phyloP scores from a whole-genome alignment of 345 rosid species.

The Ceriops decandra region DNA sequence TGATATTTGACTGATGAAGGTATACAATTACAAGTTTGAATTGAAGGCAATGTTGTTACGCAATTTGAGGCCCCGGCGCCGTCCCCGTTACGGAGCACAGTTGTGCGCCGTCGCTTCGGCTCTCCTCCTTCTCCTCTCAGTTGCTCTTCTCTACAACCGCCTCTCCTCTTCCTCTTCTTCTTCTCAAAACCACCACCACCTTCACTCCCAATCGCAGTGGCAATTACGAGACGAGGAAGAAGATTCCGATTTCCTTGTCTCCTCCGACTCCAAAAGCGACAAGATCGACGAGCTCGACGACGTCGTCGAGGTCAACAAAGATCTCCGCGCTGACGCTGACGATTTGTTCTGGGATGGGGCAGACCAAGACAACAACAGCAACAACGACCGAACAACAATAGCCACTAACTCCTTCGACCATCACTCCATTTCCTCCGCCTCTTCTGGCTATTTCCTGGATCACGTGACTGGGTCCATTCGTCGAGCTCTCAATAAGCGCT shows the following conservation, averaged over 20 bases:
- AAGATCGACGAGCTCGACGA: conserved; percentile 89
- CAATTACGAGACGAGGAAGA: neutral
- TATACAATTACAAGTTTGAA: too few species aligned
- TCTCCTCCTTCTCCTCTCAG: conserved; percentile 75
- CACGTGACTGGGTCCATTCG: conserved; percentile 60
- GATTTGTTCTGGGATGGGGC: conserved; percentile 37
- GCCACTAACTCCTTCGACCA: too few species aligned
- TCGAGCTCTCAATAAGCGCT: conserved; percentile 53
- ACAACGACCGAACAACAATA: conserved; percentile 2
- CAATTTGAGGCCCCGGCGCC: conserved; percentile 67
- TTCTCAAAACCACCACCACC: conserved; percentile 18
- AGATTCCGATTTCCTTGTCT: conserved; percentile 26
- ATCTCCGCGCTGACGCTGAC: conserved; percentile 28
- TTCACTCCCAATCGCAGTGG: conserved; percentile 15
- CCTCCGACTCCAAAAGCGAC: conserved; percentile 48
- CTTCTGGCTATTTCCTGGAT: conserved; percentile 68
- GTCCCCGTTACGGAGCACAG: conserved; percentile 70
- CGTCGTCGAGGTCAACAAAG: conserved; percentile 45
- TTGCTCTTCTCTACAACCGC: conserved; percentile 78
- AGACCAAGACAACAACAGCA: conserved; percentile 25
- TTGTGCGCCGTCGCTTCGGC: conserved; percentile 69
- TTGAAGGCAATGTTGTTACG: conserved; percentile 23
- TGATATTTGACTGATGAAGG: too few species aligned
- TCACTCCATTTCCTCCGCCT: conserved; percentile 12
- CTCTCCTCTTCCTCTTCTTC: conserved; percentile 57